Conservation (phyloP, 768 basidiomycete species). For the Zangia roseola region DNA sequence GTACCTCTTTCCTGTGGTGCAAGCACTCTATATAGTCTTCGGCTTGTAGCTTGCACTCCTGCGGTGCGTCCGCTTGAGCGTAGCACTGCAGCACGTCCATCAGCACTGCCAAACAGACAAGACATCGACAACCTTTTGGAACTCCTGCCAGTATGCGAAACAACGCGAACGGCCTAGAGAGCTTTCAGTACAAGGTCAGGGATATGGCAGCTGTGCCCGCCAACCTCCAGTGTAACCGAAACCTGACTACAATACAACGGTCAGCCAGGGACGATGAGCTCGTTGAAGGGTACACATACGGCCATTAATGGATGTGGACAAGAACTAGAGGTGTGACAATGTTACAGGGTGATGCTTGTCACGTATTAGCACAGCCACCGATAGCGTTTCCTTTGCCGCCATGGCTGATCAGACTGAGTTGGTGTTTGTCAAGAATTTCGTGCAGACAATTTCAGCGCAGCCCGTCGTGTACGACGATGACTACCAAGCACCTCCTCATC, state of each 20-base stretch:
- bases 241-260: conserved; percentile 48
- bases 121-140: conserved; percentile 53
- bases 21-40: conserved; percentile 93
- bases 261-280: conserved; percentile 9
- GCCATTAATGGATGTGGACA: conserved; percentile 33
- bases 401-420: conserved; percentile 57
- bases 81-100: conserved; percentile 63
- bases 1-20: conserved; percentile 85
- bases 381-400: background rate
- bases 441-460: conserved; percentile 62
- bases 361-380: conserved; percentile 24
- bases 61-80: conserved; percentile 71
- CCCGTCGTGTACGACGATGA: conserved; percentile 70
- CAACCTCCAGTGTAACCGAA: conserved; percentile 62
- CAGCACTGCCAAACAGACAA: conserved; percentile 2
- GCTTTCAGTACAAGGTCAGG: conserved; percentile 1
- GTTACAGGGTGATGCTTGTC: conserved; percentile 23
- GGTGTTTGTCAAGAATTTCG: conserved; percentile 65
- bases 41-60: conserved; percentile 64
- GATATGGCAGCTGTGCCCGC: conserved; percentile 9
- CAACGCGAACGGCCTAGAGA: conserved; percentile 75
- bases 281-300: conserved; percentile 28
- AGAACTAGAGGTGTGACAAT: conserved; percentile 19
- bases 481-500: conserved; percentile 69
- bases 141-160: conserved; percentile 92